Percentiles rank a stretch among this genome's conserved stretches.
Evolutionary conservation across 2,329 filamentous ascomycete genomes (phyloP).

Genomic region (Aspergillus brunneoviolaceus): DNA sequence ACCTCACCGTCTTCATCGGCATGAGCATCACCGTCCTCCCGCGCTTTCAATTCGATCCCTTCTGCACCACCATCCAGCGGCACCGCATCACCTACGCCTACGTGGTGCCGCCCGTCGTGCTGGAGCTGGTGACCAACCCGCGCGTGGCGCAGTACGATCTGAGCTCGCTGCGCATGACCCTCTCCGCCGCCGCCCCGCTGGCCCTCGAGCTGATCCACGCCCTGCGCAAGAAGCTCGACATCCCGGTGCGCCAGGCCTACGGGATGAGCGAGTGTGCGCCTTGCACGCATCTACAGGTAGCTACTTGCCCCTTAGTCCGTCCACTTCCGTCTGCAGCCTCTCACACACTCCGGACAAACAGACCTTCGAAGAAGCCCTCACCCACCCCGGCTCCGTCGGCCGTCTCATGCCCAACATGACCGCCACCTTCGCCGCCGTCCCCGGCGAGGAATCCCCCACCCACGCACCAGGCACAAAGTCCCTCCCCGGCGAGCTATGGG

Average conservation of each 20-base stretch:
- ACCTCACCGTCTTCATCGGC: constrained; percentile 15
- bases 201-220: constrained; percentile 14
- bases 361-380: constrained; percentile 14
- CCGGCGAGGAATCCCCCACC: neutral
- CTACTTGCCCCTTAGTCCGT: too few relatives aligned
- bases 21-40: constrained; percentile 12
- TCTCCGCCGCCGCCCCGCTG: constrained; percentile 15
- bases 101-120: constrained; percentile 16
- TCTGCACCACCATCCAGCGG: constrained; percentile 15
- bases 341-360: neutral
- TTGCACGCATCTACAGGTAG: constrained; percentile 16
- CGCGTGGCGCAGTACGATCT: constrained; percentile 11
- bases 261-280: constrained; percentile 19
- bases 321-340: too few relatives aligned
- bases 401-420: constrained; percentile 21
- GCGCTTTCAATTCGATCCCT: constrained; percentile 13
- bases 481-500: constrained; percentile 53
- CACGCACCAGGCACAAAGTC: neutral
- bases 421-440: constrained; percentile 10
- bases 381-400: constrained; percentile 13
- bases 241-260: constrained; percentile 16
- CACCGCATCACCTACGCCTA: constrained; percentile 17
- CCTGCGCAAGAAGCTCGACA: constrained; percentile 8
- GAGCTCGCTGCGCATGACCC: constrained; percentile 14
- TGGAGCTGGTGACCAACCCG: constrained; percentile 13